Evolutionary conservation across 331 rosid genomes (phyloP).

Genomic region (Quercus phellos): DNA sequence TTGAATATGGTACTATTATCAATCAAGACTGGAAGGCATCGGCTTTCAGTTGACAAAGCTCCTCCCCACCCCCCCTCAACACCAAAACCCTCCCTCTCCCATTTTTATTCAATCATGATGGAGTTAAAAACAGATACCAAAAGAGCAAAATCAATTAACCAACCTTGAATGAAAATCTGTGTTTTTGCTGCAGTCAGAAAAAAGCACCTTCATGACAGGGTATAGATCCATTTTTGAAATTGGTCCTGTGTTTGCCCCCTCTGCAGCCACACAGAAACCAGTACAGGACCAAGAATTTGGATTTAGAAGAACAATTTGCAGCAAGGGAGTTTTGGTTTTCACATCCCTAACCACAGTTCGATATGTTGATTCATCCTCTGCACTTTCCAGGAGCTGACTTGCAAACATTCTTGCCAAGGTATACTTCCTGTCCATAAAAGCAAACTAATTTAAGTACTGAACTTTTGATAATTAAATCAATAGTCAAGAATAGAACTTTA

Average conservation of each 20-base stretch:
- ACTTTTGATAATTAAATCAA: conserved; percentile 1
- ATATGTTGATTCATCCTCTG: conserved; percentile 68
- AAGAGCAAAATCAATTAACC: conserved; percentile 13
- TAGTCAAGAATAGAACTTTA: conserved; percentile 7
- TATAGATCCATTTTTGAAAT: conserved; percentile 44
- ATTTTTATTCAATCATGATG: background rate
- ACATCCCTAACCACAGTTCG: conserved; percentile 77
- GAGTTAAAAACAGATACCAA: background rate
- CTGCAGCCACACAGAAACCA: conserved; percentile 45
- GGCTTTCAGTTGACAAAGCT: background rate
- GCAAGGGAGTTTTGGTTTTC: conserved; percentile 47
- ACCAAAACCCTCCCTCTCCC: too few relatives aligned
- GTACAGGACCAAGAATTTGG: conserved; percentile 70
- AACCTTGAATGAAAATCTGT: conserved; percentile 63
- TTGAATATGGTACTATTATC: background rate
- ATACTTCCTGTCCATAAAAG: conserved; percentile 48
- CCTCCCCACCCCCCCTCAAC: background rate
- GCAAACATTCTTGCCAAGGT: conserved; percentile 74
- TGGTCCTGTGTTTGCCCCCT: conserved; percentile 26
- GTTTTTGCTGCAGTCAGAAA: conserved; percentile 42
- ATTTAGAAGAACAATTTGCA: conserved; percentile 70
- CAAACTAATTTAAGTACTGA: background rate
- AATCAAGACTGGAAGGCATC: background rate
- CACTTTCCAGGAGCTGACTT: conserved; percentile 66
- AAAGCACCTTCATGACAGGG: conserved; percentile 70